Evolutionary conservation across 805 yeast species (phyloP), one percentile per base, ranked within the genome.

Genomic region (Lipomyces orientalis): DNA sequence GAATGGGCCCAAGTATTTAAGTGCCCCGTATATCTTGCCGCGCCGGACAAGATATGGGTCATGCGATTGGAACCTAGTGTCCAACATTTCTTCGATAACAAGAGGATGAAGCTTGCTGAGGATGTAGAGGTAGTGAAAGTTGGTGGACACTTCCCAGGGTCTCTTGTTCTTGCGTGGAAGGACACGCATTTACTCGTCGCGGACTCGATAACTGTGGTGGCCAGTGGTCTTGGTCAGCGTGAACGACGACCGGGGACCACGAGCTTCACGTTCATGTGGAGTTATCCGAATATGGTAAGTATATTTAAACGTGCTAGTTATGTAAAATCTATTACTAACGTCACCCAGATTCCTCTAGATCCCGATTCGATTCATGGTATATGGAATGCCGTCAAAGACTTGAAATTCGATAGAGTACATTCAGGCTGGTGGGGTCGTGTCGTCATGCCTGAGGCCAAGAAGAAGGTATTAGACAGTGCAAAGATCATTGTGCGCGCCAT

Each of bases 111-210:
- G 10, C 54, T 46, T 46, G 60, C 61, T 9, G 61, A 33, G 2
- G 54, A n/a, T 7, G 66, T 33, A 6, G 63, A 35, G 1, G 54
- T 54, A 9, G 57, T 69, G 34, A 33, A 58, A 19, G 71, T 66
- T 4, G 68, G 71, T 35, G 71, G 71, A 7, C 73, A 71, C 55
- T 71, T 71, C 39, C 73, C 73, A 14, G 73, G 73, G 9, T 64
- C 70, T 8, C 57, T 64, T 9, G 73, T 71, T 10, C 65, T 66
- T 29, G 54, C 58, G 19, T 70, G 68, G 68, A 64, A 62, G 35
- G 62, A 58, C 25, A 60, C 46, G 33, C 60, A 61, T 61, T 46
- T 71, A 57, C 46, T 71, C 46, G 72, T 69, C 8, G 69, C 73
- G 1, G 73, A 71, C 54, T 64, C 73, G 12, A 67, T 71, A 19